These are phyloP conservation scores for Omphalea diandra DNA, from an alignment of 441 rosid species.

Conservation along the genomic window DNA sequence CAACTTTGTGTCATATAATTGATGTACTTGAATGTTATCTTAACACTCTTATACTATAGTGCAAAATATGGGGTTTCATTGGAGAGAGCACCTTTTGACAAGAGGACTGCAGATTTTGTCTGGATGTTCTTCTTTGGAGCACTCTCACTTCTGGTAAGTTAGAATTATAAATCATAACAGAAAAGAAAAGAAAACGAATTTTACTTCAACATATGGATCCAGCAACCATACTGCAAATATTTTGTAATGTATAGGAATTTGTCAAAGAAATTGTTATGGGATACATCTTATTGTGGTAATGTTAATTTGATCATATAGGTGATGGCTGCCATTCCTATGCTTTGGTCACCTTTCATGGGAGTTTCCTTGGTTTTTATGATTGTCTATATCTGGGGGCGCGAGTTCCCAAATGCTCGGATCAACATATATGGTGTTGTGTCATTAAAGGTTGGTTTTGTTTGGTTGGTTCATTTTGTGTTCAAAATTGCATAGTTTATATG, in stretches of 20 bases:
- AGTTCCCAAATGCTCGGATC: slow-evolving; percentile 55
- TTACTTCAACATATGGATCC: no score
- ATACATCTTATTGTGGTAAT: background rate
- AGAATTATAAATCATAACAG: no score
- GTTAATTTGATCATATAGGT: slow-evolving; percentile 24
- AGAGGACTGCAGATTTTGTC: slow-evolving; percentile 63
- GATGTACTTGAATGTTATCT: background rate
- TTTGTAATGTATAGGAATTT: background rate
- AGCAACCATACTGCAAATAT: no score
- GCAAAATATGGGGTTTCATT: slow-evolving; percentile 60
- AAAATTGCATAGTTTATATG: no score
- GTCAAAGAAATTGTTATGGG: no score
- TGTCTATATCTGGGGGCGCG: slow-evolving; percentile 57
- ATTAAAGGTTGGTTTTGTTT: slow-evolving; percentile 42
- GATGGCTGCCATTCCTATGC: slow-evolving; percentile 45
- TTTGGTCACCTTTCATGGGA: slow-evolving; percentile 56
- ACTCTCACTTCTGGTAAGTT: slow-evolving; percentile 52
- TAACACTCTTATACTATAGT: no score
- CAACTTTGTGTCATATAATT: no score
- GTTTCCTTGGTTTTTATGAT: slow-evolving; percentile 62
- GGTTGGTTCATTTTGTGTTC: no score
- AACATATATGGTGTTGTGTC: slow-evolving; percentile 56
- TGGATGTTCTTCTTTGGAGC: slow-evolving; percentile 77
- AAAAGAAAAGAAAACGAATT: no score
- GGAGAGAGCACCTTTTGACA: slow-evolving; percentile 68